These are phyloP conservation scores for Ramaria sp. DNA, from an alignment of 768 basidiomycete genomes.

Conservation along the genomic window DNA sequence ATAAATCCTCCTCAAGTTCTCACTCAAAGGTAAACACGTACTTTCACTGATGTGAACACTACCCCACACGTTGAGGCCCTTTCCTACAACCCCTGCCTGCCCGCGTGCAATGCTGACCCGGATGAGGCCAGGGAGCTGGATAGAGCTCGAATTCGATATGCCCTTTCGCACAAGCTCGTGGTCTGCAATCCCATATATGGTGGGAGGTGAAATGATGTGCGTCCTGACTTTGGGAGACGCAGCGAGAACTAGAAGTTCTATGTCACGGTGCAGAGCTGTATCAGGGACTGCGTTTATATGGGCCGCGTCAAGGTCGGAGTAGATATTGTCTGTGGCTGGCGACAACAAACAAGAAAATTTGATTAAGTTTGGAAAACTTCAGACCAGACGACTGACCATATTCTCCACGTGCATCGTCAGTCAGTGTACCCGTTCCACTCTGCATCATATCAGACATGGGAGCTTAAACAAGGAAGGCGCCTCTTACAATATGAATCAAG, in stretches of 20 bases:
- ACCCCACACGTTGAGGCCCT: slow-evolving; percentile 50
- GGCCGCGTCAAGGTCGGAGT: slow-evolving; percentile 30
- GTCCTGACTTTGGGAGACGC: slow-evolving; percentile 37
- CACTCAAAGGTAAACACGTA: slow-evolving; percentile 5
- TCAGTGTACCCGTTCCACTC: slow-evolving; percentile 3
- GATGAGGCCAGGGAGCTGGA: slow-evolving; percentile 19
- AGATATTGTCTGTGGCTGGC: slow-evolving; percentile 3
- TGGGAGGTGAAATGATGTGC: slow-evolving; percentile 42
- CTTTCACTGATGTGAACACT: slow-evolving; percentile 36
- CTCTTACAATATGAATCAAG: slow-evolving; percentile 4
- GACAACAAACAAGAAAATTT: background rate
- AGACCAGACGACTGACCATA: slow-evolving; percentile 1
- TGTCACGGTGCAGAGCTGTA: slow-evolving; percentile 37
- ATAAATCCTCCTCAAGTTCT: background rate
- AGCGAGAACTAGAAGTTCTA: slow-evolving; percentile 34
- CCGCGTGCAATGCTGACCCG: slow-evolving; percentile 22
- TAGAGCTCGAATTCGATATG: slow-evolving; percentile 35
- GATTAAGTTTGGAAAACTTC: background rate
- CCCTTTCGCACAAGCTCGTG: slow-evolving; percentile 40
- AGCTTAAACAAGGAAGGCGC: background rate
- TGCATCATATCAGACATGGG: background rate
- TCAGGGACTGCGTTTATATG: slow-evolving; percentile 36
- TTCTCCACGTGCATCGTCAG: slow-evolving; percentile 4
- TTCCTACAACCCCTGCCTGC: slow-evolving; percentile 43
- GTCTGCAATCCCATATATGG: too few species aligned